A percentile compares a stretch with the other conserved stretches of the same genome.
These are phyloP conservation scores for Globisporangium apiculatum DNA, from an alignment of 352 stramenopile genomes.

Conservation along the genomic window DNA sequence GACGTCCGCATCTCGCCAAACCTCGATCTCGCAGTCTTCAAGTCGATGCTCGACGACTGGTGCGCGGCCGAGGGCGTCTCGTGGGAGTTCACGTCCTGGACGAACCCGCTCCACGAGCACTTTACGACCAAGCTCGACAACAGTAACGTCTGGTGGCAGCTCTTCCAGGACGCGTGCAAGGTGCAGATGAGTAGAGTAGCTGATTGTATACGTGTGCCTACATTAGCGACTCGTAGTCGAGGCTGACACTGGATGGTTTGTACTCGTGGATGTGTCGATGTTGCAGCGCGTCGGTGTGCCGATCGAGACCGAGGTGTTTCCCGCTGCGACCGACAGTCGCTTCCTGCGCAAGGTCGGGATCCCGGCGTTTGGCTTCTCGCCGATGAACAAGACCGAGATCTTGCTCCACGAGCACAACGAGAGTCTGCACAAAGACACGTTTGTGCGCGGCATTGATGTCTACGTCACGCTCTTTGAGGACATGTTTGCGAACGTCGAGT, in stretches of 20 bases:
- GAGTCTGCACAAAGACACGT: conserved; percentile 87
- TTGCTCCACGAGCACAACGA: conserved; percentile 95
- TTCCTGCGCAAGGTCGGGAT: conserved; percentile 89
- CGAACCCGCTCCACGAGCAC: conserved; percentile 37
- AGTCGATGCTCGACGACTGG: conserved; percentile 83
- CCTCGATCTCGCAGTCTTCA: conserved; percentile 70
- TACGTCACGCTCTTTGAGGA: conserved; percentile 46
- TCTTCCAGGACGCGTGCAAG: conserved; percentile 32
- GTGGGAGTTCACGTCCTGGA: conserved; percentile 52
- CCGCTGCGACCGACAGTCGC: conserved; percentile 89
- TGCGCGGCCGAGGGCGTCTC: conserved; percentile 69
- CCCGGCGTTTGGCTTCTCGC: conserved; percentile 88
- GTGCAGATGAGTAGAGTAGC: conserved; percentile 4
- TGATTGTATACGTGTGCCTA: too few relatives aligned
- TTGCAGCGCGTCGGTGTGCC: conserved; percentile 20
- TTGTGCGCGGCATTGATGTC: conserved; percentile 88
- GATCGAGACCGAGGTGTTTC: conserved; percentile 89
- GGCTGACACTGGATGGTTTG: too few relatives aligned
- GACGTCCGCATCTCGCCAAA: conserved; percentile 91
- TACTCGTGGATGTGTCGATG: too few relatives aligned
- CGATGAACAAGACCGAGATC: conserved; percentile 91
- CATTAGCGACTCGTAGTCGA: too few relatives aligned
- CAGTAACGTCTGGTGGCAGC: conserved; percentile 30
- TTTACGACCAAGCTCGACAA: conserved; percentile 42
- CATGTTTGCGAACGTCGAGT: conserved; percentile 17